A percentile compares a stretch with the other conserved stretches of the same genome.
Evolutionary conservation across 1,139 yeast species (phyloP).

Genomic region (Groenewaldozyma auringiensis): DNA sequence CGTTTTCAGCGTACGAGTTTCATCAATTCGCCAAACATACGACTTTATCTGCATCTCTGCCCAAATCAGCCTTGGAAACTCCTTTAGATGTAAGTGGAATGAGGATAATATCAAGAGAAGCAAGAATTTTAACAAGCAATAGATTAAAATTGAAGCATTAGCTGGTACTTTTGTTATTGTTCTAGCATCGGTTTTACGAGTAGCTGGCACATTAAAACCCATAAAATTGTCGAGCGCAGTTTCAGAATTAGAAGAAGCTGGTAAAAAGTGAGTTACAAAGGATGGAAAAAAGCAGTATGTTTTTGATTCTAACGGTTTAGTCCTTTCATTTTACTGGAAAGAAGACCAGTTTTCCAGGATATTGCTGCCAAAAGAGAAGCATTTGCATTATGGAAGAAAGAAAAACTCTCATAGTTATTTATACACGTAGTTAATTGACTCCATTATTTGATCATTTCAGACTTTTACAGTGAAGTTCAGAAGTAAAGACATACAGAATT

Average conservation of each 20-base stretch:
- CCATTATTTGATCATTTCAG: neutral
- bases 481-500: too few relatives aligned
- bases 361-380: conserved; percentile 24
- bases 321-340: conserved; percentile 20
- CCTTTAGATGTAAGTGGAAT: conserved; percentile 27
- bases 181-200: conserved; percentile 19
- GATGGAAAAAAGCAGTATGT: neutral
- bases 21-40: conserved; percentile 23
- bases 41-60: conserved; percentile 16
- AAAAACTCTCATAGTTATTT: too few relatives aligned
- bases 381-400: conserved; percentile 23
- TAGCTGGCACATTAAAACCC: conserved; percentile 24
- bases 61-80: conserved; percentile 16
- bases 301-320: neutral
- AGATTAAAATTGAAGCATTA: conserved; percentile 29
- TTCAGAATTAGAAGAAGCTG: conserved; percentile 21
- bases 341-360: conserved; percentile 30
- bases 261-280: conserved; percentile 19
- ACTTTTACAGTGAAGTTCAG: too few relatives aligned
- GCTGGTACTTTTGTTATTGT: conserved; percentile 24
- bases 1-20: conserved; percentile 32
- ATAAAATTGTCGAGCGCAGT: conserved; percentile 24
- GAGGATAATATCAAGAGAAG: neutral
- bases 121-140: neutral
- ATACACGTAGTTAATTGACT: neutral